phyloP scores from a whole-genome alignment of 208 protist species.

The Endotrypanum monterogeii region DNA sequence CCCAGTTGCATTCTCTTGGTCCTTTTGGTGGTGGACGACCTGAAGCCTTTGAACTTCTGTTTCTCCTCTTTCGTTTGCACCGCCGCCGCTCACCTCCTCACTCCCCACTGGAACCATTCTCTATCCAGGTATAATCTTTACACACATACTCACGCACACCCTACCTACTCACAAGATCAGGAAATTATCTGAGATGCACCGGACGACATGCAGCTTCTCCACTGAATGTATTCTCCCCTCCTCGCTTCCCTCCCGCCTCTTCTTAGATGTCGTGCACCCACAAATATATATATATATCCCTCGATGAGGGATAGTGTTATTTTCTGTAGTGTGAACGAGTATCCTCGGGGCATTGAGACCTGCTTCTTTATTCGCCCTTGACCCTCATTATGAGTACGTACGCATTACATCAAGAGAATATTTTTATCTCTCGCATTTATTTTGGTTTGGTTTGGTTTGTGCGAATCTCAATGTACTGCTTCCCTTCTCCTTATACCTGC shows the following conservation, averaged over 20 bases:
- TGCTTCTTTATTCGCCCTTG: background rate
- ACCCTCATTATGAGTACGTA: background rate
- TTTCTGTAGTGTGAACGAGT: background rate
- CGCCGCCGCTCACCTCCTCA: no score
- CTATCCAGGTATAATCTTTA: background rate
- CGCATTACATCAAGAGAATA: background rate
- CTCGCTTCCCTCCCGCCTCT: background rate
- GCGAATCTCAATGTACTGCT: background rate
- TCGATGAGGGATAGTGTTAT: background rate
- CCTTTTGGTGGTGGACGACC: background rate
- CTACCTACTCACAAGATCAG: background rate
- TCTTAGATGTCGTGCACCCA: background rate
- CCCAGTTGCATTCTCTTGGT: background rate
- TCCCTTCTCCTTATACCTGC: background rate
- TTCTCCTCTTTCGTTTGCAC: background rate
- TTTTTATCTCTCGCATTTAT: background rate
- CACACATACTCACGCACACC: background rate
- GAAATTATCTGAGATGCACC: background rate
- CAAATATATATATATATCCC: no score
- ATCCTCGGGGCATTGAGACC: background rate
- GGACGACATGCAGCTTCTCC: background rate
- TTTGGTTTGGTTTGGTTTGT: background rate
- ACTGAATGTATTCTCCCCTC: background rate
- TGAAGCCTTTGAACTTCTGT: background rate
- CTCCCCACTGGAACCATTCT: no score